A percentile compares a stretch with the other conserved stretches of the same genome.
Evolutionary conservation across 495 filamentous ascomycete species (phyloP).

Genomic region (Clavariopsis aquatica): DNA sequence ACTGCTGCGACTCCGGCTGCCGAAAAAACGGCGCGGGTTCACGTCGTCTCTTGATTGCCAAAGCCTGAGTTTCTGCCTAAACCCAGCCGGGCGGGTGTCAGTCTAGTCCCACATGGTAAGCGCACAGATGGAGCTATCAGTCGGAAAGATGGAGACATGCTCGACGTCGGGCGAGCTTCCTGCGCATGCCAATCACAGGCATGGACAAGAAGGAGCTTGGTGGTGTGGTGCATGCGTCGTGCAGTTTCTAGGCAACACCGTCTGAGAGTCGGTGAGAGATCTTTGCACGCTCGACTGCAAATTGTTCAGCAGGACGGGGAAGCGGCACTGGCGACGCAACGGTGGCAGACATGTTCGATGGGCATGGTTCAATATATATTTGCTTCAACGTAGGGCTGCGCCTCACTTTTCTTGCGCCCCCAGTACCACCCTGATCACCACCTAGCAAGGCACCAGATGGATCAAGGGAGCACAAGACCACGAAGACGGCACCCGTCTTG

Average conservation of each 20-base stretch:
- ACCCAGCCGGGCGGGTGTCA: neutral
- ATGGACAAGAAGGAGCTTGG: neutral
- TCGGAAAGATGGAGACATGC: constrained; percentile 14
- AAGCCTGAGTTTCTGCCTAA: constrained; percentile 27
- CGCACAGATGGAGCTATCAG: neutral
- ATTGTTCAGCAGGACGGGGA: neutral
- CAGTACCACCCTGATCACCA: constrained; percentile 27
- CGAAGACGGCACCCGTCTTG: neutral
- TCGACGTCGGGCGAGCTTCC: neutral
- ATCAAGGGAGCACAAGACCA: neutral
- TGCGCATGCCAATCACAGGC: constrained; percentile 4
- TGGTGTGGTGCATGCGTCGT: constrained; percentile 16
- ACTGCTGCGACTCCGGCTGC: neutral
- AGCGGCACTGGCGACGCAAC: too few species aligned
- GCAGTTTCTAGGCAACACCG: constrained; percentile 20
- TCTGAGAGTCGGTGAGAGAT: neutral
- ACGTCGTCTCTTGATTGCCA: constrained; percentile 9
- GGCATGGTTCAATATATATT: constrained; percentile 11
- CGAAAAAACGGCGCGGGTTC: neutral
- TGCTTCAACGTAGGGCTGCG: constrained; percentile 23
- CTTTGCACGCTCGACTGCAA: neutral
- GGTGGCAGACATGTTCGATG: neutral
- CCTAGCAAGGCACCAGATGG: constrained; percentile 8
- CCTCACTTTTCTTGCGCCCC: constrained; percentile 32
- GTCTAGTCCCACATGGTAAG: constrained; percentile 22